A percentile compares a stretch with the other conserved stretches of the same genome.
Evolutionary conservation across 2,329 filamentous ascomycete species (phyloP).

Genomic region (Dactylonectria macrodidyma): DNA sequence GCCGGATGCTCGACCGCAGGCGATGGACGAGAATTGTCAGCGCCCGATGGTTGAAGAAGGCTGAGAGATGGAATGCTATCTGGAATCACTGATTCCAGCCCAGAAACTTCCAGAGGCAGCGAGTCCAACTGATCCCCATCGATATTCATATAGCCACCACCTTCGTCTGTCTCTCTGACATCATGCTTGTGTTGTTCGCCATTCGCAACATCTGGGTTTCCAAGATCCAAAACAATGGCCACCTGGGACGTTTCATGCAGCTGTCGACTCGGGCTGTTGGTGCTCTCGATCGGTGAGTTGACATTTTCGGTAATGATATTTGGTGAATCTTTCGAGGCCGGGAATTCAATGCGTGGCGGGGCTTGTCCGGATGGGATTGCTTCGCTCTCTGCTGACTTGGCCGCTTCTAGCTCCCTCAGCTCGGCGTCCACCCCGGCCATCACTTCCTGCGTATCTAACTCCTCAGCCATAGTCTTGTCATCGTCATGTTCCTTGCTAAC

Average conservation of each 20-base stretch:
- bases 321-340: conserved; percentile 36
- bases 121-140: conserved; percentile 23
- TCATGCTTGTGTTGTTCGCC: conserved; percentile 10
- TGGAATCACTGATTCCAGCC: conserved; percentile 41
- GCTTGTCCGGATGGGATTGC: conserved; percentile 50
- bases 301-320: conserved; percentile 43
- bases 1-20: conserved; percentile 24
- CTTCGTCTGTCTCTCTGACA: not conserved
- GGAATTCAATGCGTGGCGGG: conserved; percentile 40
- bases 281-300: conserved; percentile 36
- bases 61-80: conserved; percentile 41
- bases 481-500: conserved; percentile 45
- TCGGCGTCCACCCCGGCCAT: conserved; percentile 45
- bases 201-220: not conserved
- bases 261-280: conserved; percentile 40
- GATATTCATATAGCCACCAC: conserved; percentile 24
- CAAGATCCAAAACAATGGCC: conserved; percentile 9
- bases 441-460: conserved; percentile 50
- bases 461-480: conserved; percentile 43
- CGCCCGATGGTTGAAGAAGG: conserved; percentile 31
- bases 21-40: not conserved
- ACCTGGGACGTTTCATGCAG: conserved; percentile 36
- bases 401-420: conserved; percentile 36
- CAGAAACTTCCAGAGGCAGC: conserved; percentile 17
- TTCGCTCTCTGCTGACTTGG: conserved; percentile 32